Evolutionary conservation across 352 stramenopile genomes (phyloP), one percentile per base, ranked within the genome.

Genomic region (Pythium grandisporangium): DNA sequence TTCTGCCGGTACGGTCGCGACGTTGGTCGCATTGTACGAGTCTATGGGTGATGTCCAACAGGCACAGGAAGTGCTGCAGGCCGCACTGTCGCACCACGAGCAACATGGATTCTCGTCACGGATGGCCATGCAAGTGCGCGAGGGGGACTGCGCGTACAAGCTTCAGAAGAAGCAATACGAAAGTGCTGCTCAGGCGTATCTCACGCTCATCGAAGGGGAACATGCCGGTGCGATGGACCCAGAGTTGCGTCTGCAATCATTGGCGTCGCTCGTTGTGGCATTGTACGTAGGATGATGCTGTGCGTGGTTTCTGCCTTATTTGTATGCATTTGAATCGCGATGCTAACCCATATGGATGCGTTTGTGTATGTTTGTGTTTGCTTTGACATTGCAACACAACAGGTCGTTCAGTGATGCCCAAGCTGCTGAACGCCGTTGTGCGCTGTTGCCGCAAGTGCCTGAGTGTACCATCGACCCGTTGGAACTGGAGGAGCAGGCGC

Each of bases 81-180:
- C 48, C 11, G 70, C 76, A 3, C 35, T 89, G 21, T 58, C 45
- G 42, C 55, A 76, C 55, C 61, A 88, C 59, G 70, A 65, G 47
- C 46, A 58, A 23, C 21, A 45, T n/a, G 62, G 82, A 44, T 82
- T 68, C 48, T 65, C 60, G 22, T 86, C 72, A 12, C 53, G 68
- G 19, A 45, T 63, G 22, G 70, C 69, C 25, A 73, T 85, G 59
- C 75, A 82, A 57, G 69, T 91, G 49, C 72, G 74, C 34, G 78
- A 92, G 46, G 78, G 75, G 34, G 71, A 86, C 43, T 87, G 75
- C 58, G 66, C 67, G 52, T 75, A 77, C 61, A 84, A 89, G 57
- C 70, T 92, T 40, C 60, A 83, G 42, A 77, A 84, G 56, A 81
- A 84, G 37, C 63, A 89, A 40, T 89, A 84, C 47, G 51, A 69